phyloP scores from a whole-genome alignment of 1,284 basidiomycete genomes.

The Heterobasidion parviporum region DNA sequence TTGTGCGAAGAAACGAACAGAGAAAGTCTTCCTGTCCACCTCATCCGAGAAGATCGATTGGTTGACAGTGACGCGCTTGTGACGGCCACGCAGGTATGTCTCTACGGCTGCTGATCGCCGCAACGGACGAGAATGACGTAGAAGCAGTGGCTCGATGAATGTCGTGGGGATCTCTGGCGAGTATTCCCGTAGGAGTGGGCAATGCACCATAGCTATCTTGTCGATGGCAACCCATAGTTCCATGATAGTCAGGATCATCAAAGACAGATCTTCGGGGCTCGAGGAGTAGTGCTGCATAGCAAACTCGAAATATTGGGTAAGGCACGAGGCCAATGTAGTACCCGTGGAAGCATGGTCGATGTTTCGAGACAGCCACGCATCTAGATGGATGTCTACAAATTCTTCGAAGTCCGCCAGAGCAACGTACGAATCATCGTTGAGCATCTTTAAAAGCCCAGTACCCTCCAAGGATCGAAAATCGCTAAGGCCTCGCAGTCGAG shows the following conservation, averaged over 20 bases:
- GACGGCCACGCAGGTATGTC: constrained; percentile 22
- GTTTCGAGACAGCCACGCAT: not conserved
- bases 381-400: constrained; percentile 7
- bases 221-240: constrained; percentile 40
- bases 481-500: not conserved
- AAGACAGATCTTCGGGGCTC: constrained; percentile 33
- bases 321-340: constrained; percentile 16
- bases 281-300: constrained; percentile 9
- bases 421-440: not conserved
- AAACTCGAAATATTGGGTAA: constrained; percentile 16
- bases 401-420: constrained; percentile 3
- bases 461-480: not conserved
- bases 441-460: not conserved
- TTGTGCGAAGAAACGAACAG: constrained; percentile 4
- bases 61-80: constrained; percentile 7
- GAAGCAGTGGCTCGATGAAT: constrained; percentile 30
- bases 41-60: constrained; percentile 17
- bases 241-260: constrained; percentile 33
- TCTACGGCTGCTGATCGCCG: constrained; percentile 18
- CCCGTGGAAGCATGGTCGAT: not conserved
- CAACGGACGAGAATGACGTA: constrained; percentile 22
- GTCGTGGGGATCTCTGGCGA: constrained; percentile 32
- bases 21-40: not conserved
- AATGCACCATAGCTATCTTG: constrained; percentile 20
- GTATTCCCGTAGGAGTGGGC: constrained; percentile 30